Evolutionary conservation across 768 basidiomycete genomes (phyloP), one percentile per base, ranked within the genome.

Genomic region (Boletus reticuloceps): DNA sequence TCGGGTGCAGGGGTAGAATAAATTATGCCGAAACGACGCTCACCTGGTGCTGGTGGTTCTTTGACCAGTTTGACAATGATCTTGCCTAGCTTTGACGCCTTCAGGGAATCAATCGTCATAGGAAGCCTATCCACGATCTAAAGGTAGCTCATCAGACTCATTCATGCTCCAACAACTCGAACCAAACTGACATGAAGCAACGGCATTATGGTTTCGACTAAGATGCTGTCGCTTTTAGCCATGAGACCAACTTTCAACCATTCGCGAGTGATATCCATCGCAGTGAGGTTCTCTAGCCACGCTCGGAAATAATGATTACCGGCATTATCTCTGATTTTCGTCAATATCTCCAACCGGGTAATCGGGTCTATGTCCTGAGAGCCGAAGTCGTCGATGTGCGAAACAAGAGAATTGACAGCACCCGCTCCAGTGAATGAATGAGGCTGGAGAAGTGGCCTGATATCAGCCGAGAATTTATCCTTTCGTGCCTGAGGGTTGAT

Each of bases 281-380:
- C 91, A 38, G 71, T 69, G 42, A 66, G n/a, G 67, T 89, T 91
- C 68, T 91, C 90, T 16, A 83, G 80, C 90, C 91, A 93, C 6
- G 89, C 90, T 41, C 89, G 83, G 68, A 89, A 92, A 66, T 93
- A 94, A 63, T 90, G 88, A 66, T 91, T 90, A 40, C 84, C 88
- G 29, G 91, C 91, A 46, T 85, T 83, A 69, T 94, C 90, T 59
- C 91, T 80, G 60, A 93, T 88, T 71, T 84, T 86, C 17, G 85
- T 87, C 52, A 94, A 72, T 50, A 93, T 86, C 67, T 93, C 89
- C 51, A 88, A 66, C 6, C 91, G 85, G 19, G 79, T 79, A n/a
- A 73, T 55, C 7, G 81, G 72, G 52, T 90, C 86, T 22, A 90
- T 83, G 25, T 90, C 86, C 46, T 76, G 66, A 17, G 79, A 71